Base-by-base conservation (phyloP, 108 stramenopile species). In the Bacterosira constricta region DNA sequence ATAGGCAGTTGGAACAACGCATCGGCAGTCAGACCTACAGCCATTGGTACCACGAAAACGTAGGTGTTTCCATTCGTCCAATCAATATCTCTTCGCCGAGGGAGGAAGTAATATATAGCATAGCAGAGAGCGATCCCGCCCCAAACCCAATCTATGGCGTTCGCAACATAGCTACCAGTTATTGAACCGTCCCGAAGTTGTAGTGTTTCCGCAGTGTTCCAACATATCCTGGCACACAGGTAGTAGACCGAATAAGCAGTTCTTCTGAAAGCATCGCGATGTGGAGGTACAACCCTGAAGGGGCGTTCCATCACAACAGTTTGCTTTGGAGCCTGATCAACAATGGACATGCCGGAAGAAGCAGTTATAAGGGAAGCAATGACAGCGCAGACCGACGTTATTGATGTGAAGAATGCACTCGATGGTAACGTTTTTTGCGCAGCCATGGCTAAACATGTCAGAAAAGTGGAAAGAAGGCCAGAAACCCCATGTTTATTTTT, bases 11-110 rank as follows among this genome's bases (percentile, higher is more conserved):
- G 69, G 36, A 69, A 69, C 27, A 69, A 55, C 37, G 51, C 69
- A 64, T 77, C 76, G 1, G 25, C 37, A 18, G 53, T 32, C 9
- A 77, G 34, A 8, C 76, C 76, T 4, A 51, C 9, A 20, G 68
- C 69, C 76, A 77, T 77, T 31, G 76, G 76, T 7, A 77, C 20
- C 0, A 77, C 76, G 54, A 77, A 77, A 6, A 77, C 55, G 49
- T 56, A 77, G 1, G 76, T 77, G 35, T 77, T 77, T 20, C 76
- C 76, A 47, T 77, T 77, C 11, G 27, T 8, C 39, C 53, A 70
- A 54, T 71, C 69, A 15, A 47, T 31, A 25, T 64, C 61, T n/a
- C 26, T 35, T 27, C 23, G 12, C 2, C 21, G 30, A 11, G 76
- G 76, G 18, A 71, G 0, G 41, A 77, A 77, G 30, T 52, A 38